These are phyloP conservation scores for Cunninghamia lanceolata DNA, from an alignment of 75 land plant species.

Conservation along the genomic window DNA sequence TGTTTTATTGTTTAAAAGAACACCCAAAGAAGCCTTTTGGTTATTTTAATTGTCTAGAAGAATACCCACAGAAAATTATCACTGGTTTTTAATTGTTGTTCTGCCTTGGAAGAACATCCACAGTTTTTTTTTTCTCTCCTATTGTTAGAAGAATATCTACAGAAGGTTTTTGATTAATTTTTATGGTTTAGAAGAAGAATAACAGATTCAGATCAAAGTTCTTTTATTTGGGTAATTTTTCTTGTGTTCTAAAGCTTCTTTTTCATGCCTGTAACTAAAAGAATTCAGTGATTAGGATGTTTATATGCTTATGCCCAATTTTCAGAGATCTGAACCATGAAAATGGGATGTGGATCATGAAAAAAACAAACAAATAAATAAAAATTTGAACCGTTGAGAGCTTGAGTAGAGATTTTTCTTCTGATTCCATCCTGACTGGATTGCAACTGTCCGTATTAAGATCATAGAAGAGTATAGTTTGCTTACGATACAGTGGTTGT, in stretches of 20 bases:
- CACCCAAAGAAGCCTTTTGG: background rate
- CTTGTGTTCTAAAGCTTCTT: background rate
- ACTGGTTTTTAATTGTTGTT: background rate
- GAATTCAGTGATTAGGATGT: background rate
- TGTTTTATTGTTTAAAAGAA: background rate
- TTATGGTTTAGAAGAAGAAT: background rate
- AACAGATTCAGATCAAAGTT: background rate
- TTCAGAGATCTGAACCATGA: background rate
- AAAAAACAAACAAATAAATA: background rate
- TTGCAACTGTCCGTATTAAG: background rate
- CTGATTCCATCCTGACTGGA: background rate
- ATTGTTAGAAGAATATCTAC: background rate
- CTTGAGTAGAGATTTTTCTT: background rate
- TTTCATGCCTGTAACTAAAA: background rate
- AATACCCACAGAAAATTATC: background rate
- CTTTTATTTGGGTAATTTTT: background rate
- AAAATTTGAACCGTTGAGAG: background rate
- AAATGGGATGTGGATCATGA: background rate
- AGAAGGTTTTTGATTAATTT: background rate
- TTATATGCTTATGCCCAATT: conserved; percentile 2
- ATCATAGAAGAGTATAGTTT: background rate
- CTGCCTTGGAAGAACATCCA: background rate
- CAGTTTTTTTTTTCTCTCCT: background rate
- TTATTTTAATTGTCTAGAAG: background rate
- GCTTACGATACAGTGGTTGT: background rate